Evolutionary conservation across 2,329 filamentous ascomycete species (phyloP).

Genomic region (Sporothrix pallida): DNA sequence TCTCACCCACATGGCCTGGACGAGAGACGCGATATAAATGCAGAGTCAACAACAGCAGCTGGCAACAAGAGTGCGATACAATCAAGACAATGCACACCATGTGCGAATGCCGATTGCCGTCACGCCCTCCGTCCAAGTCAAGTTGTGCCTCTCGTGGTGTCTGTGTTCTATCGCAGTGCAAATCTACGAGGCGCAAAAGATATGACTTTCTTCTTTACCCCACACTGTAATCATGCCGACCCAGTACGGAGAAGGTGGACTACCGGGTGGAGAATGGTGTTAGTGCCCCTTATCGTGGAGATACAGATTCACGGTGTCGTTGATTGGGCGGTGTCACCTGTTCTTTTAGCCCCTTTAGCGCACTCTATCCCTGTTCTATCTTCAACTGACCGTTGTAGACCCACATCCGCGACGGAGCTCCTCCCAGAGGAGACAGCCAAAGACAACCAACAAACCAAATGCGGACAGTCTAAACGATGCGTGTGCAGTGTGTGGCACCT

Average conservation of each 20-base stretch:
- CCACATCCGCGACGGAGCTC: slow-evolving; percentile 5
- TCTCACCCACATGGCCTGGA: not conserved
- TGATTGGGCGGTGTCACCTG: not conserved
- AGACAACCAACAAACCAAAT: too few species aligned
- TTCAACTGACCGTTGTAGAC: not conserved
- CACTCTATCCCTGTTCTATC: not conserved
- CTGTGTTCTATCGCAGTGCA: not conserved
- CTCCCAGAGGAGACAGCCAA: slow-evolving; percentile 7
- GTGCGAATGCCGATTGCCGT: not conserved
- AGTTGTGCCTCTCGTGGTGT: not conserved
- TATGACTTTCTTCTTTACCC: slow-evolving; percentile 11
- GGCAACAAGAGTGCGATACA: not conserved
- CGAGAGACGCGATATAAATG: slow-evolving; percentile 7
- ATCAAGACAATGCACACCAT: not conserved
- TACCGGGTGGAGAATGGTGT: not conserved
- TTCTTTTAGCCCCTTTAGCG: not conserved
- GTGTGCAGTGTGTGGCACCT: not conserved
- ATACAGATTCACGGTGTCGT: not conserved
- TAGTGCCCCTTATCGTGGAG: slow-evolving; percentile 9
- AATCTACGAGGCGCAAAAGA: slow-evolving; percentile 12
- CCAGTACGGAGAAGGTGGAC: slow-evolving; percentile 1
- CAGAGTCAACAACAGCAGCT: not conserved
- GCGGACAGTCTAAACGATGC: too few species aligned
- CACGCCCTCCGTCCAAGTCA: not conserved
- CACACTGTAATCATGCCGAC: slow-evolving; percentile 16